Conservation (phyloP, 805 yeast species). For the Gaillardinia entomophila region DNA sequence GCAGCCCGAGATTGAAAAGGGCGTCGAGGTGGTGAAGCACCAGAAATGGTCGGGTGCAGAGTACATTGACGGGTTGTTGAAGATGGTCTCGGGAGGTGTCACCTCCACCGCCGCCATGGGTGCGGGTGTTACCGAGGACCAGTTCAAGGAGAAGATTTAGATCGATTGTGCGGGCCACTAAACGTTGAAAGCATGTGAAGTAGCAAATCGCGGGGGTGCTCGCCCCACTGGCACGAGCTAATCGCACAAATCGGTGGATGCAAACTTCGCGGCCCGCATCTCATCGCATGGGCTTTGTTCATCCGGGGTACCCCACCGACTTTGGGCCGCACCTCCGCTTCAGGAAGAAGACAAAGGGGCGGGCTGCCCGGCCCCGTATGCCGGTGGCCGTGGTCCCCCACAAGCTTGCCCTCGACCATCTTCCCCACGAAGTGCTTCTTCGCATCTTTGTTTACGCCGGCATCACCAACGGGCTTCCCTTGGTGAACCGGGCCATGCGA, state of each 20-base stretch:
- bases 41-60: constrained; percentile 99
- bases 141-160: constrained; percentile 56
- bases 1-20: constrained; percentile 77
- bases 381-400: too few relatives aligned
- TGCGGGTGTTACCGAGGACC: constrained; percentile 95
- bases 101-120: constrained; percentile 98
- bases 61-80: constrained; percentile 85
- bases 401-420: constrained; percentile 23
- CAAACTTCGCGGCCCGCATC: too few relatives aligned
- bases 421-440: constrained; percentile 41
- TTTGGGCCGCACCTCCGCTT: too few relatives aligned
- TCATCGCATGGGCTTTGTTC: constrained; percentile 25
- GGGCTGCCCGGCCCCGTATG: too few relatives aligned
- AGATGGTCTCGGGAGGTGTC: constrained; percentile 90
- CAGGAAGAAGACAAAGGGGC: too few relatives aligned
- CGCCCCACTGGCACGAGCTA: constrained; percentile 1
- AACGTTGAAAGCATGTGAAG: neutral
- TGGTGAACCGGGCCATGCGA: constrained; percentile 23
- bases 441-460: constrained; percentile 34
- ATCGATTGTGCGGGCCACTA: neutral
- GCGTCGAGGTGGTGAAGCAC: constrained; percentile 94
- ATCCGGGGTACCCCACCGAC: constrained; percentile 20
- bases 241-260: too few relatives aligned
- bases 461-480: constrained; percentile 26
- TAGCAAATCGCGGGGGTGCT: neutral